A percentile compares a stretch with the other conserved stretches of the same genome.
phyloP scores from a whole-genome alignment of 331 rosid genomes.

The Phaseolus coccineus region DNA sequence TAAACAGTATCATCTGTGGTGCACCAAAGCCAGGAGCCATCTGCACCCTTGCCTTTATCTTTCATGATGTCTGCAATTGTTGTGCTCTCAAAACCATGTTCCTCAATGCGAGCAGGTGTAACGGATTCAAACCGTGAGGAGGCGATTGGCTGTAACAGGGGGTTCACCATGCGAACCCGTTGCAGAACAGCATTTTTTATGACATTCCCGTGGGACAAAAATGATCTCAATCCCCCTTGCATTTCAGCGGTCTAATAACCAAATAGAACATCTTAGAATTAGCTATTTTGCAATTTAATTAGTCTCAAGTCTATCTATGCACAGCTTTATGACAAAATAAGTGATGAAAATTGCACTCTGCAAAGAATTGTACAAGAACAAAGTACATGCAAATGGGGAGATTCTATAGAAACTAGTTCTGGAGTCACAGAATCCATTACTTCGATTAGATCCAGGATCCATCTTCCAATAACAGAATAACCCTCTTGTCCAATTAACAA shows the following conservation, averaged over 20 bases:
- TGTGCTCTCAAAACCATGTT: constrained; percentile 98
- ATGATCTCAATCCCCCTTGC: constrained; percentile 80
- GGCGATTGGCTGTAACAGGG: constrained; percentile 70
- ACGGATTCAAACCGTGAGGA: constrained; percentile 68
- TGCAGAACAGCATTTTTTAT: constrained; percentile 81
- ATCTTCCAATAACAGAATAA: constrained; percentile 14
- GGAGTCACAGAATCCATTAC: background rate
- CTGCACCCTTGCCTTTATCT: constrained; percentile 83
- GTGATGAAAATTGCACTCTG: background rate
- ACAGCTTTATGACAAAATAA: constrained; percentile 18
- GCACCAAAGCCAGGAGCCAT: constrained; percentile 99
- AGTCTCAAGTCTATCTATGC: constrained; percentile 8
- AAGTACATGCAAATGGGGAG: constrained; percentile 11
- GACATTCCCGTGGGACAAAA: constrained; percentile 67
- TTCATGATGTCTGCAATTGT: constrained; percentile 79
- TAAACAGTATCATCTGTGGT: constrained; percentile 88
- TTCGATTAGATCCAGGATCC: background rate
- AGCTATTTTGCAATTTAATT: background rate
- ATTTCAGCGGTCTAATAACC: constrained; percentile 54
- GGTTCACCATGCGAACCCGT: constrained; percentile 76
- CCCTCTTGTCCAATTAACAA: background rate
- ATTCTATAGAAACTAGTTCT: constrained; percentile 12
- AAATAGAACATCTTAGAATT: constrained; percentile 34
- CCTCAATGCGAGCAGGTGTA: constrained; percentile 74
- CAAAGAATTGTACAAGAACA: constrained; percentile 4